Conservation (phyloP, 768 basidiomycete genomes). For the Fistulinella prunicolor region DNA sequence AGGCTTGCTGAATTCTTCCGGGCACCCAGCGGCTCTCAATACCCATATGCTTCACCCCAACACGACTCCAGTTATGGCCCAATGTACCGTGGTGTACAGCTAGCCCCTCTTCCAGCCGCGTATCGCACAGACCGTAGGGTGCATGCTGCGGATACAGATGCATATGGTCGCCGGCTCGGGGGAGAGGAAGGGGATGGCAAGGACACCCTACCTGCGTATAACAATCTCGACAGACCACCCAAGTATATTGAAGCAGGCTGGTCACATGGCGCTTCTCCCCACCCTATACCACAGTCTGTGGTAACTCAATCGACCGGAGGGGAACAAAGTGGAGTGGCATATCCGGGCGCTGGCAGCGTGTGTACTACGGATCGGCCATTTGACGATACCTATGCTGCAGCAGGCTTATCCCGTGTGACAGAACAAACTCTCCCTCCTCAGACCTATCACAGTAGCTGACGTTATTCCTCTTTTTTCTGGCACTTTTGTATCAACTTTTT, state of each 20-base stretch:
- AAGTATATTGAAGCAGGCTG: slow-evolving; percentile 36
- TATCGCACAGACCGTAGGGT: slow-evolving; percentile 24
- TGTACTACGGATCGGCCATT: background rate
- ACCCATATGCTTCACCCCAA: slow-evolving; percentile 4
- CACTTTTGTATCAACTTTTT: too few relatives aligned
- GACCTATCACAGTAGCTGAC: slow-evolving; percentile 8
- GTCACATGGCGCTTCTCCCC: slow-evolving; percentile 4
- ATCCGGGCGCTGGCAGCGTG: background rate
- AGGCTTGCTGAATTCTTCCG: slow-evolving; percentile 21
- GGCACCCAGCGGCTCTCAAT: background rate
- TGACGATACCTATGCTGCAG: slow-evolving; percentile 1
- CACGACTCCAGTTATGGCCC: slow-evolving; percentile 3
- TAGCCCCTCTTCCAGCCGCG: slow-evolving; percentile 22
- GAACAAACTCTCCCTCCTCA: background rate
- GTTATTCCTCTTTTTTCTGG: too few relatives aligned
- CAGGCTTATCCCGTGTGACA: background rate
- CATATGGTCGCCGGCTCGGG: slow-evolving; percentile 37
- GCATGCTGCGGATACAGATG: slow-evolving; percentile 39
- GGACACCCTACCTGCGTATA: slow-evolving; percentile 48
- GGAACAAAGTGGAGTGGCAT: slow-evolving; percentile 1
- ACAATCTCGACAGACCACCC: slow-evolving; percentile 44
- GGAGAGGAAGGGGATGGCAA: slow-evolving; percentile 39
- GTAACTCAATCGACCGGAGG: background rate
- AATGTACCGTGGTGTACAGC: slow-evolving; percentile 12
- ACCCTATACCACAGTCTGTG: too few relatives aligned